These are phyloP conservation scores for Xerocomus brunneocitrinus DNA, from an alignment of 768 basidiomycete species.

Conservation along the genomic window DNA sequence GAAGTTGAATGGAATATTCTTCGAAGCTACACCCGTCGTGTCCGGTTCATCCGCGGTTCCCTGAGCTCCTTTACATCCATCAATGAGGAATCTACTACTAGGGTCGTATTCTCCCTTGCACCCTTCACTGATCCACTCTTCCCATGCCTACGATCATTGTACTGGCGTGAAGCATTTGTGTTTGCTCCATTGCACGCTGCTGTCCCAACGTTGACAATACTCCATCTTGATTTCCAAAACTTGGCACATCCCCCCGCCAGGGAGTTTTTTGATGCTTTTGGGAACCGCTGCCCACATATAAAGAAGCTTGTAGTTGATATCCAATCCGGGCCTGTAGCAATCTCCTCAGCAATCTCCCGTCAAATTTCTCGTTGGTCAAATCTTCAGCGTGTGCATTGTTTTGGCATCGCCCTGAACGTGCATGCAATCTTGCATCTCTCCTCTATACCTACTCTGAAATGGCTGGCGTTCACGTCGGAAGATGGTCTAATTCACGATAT, in stretches of 20 bases:
- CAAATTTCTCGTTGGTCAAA: neutral
- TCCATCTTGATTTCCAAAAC: neutral
- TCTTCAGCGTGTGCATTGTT: neutral
- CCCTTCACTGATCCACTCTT: neutral
- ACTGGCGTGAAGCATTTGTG: too few species aligned
- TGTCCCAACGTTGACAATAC: neutral
- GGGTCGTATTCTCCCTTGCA: neutral
- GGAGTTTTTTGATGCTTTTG: neutral
- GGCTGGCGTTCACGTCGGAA: neutral
- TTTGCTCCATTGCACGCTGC: neutral
- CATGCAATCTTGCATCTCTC: neutral
- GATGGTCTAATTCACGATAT: neutral
- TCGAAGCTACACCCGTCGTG: neutral
- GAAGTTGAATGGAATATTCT: neutral
- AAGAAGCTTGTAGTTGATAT: neutral
- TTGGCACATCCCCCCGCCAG: too few species aligned
- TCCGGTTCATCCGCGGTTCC: neutral
- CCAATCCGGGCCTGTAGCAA: too few species aligned
- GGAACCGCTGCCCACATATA: neutral
- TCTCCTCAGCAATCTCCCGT: too few species aligned
- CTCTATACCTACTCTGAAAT: neutral
- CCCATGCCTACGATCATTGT: neutral
- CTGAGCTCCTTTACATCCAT: neutral
- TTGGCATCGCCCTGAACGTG: neutral
- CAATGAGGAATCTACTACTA: too few species aligned